A percentile compares a stretch with the other conserved stretches of the same genome.
Evolutionary conservation across 164 flowering plant genomes (phyloP).

Genomic region (Akebia trifoliata): DNA sequence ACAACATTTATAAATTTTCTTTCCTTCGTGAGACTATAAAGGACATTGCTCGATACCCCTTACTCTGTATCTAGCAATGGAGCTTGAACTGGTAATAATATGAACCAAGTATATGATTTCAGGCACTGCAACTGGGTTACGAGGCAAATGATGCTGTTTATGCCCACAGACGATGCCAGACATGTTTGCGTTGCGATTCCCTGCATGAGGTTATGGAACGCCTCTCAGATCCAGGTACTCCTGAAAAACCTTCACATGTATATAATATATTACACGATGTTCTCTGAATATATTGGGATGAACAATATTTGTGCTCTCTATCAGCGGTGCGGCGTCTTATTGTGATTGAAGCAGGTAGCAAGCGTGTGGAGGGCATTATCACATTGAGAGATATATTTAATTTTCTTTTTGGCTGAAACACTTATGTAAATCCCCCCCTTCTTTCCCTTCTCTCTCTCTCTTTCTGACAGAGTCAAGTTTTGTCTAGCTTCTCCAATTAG

Average conservation of each 20-base stretch:
- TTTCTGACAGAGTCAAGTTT: conserved; percentile 15
- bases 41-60: not conserved
- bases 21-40: no score
- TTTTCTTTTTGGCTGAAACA: conserved; percentile 32
- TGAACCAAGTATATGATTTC: conserved; percentile 10
- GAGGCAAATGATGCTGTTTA: conserved; percentile 31
- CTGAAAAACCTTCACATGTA: not conserved
- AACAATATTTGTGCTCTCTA: conserved; percentile 6
- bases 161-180: conserved; percentile 45
- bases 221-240: conserved; percentile 49
- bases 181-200: conserved; percentile 55
- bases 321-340: conserved; percentile 50
- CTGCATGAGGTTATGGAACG: conserved; percentile 57
- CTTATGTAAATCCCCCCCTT: conserved; percentile 17
- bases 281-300: not conserved
- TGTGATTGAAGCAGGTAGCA: conserved; percentile 52
- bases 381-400: conserved; percentile 41
- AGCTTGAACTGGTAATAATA: not conserved
- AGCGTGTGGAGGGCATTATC: conserved; percentile 61
- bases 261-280: not conserved
- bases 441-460: no score
- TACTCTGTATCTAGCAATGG: not conserved
- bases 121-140: conserved; percentile 55
- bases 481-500: conserved; percentile 18
- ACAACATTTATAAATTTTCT: no score